These are phyloP conservation scores for Penicillium sp. DNA, from an alignment of 2,329 filamentous ascomycete genomes.

Conservation along the genomic window DNA sequence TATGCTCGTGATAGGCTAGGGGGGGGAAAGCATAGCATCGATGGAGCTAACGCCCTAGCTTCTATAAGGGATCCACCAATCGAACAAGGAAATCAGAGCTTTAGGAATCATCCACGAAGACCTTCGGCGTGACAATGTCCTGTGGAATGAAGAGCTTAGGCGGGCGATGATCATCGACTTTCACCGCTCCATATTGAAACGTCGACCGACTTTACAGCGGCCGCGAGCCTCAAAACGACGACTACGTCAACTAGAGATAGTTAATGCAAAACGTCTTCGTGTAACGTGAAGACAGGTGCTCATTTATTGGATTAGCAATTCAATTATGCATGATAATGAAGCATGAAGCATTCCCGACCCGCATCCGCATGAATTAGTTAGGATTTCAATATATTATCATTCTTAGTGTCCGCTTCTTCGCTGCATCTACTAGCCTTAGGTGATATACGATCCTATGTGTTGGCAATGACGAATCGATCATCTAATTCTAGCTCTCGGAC, in stretches of 20 bases:
- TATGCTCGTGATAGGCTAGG: conserved; percentile 42
- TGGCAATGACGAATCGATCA: too few species aligned
- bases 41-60: conserved; percentile 2
- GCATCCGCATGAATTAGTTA: conserved; percentile 4
- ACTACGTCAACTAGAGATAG: too few species aligned
- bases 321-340: conserved; percentile 13
- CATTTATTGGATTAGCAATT: conserved; percentile 13
- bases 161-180: too few species aligned
- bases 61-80: neutral
- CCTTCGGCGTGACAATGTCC: conserved; percentile 13
- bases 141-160: conserved; percentile 15
- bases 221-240: too few species aligned
- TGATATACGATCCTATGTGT: conserved; percentile 9
- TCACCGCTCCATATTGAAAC: too few species aligned
- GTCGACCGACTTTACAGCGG: too few species aligned
- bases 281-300: conserved; percentile 1
- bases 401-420: neutral
- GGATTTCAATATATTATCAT: conserved; percentile 1
- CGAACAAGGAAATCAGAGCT: conserved; percentile 3
- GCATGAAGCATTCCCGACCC: conserved; percentile 9
- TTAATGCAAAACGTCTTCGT: conserved; percentile 4
- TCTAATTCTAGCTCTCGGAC: conserved; percentile 13
- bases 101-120: conserved; percentile 12
- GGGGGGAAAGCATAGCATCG: conserved; percentile 2
- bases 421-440: conserved; percentile 6